Evolutionary conservation across 2,329 filamentous ascomycete genomes (phyloP).

Genomic region (Incumbomyces delicatus): DNA sequence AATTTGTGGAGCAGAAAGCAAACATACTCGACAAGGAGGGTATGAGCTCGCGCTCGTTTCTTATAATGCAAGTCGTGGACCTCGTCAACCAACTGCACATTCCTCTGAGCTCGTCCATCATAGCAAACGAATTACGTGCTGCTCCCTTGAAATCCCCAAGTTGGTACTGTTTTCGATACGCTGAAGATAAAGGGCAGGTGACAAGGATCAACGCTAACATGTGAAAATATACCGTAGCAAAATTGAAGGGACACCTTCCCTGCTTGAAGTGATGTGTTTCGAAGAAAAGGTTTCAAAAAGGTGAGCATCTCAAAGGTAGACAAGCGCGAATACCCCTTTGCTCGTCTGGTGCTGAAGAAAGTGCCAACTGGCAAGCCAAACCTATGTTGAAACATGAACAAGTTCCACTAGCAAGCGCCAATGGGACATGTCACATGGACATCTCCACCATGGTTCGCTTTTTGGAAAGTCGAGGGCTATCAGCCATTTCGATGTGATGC

Average conservation of each 20-base stretch:
- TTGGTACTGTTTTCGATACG: no score
- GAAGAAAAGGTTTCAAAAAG: neutral
- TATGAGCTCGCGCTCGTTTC: conserved; percentile 5
- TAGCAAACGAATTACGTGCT: no score
- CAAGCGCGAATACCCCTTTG: neutral
- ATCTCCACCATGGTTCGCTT: conserved; percentile 36
- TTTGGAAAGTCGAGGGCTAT: conserved; percentile 33
- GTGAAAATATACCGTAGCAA: neutral
- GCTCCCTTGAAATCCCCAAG: no score
- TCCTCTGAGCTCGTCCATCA: neutral
- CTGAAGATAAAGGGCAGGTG: no score
- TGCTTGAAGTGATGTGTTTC: neutral
- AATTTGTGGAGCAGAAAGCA: neutral
- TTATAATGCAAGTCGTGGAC: conserved; percentile 7
- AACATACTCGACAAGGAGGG: conserved; percentile 4
- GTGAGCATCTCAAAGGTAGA: neutral
- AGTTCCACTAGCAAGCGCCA: no score
- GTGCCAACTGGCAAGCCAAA: conserved; percentile 3
- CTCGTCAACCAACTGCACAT: conserved; percentile 6
- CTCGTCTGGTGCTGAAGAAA: neutral
- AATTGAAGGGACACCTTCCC: neutral
- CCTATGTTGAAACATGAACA: neutral
- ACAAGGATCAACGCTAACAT: neutral
- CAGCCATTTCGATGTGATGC: conserved; percentile 33
- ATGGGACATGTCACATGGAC: conserved; percentile 23